phyloP scores from a whole-genome alignment of 139 green algal species.

The Pleodorina starrii region DNA sequence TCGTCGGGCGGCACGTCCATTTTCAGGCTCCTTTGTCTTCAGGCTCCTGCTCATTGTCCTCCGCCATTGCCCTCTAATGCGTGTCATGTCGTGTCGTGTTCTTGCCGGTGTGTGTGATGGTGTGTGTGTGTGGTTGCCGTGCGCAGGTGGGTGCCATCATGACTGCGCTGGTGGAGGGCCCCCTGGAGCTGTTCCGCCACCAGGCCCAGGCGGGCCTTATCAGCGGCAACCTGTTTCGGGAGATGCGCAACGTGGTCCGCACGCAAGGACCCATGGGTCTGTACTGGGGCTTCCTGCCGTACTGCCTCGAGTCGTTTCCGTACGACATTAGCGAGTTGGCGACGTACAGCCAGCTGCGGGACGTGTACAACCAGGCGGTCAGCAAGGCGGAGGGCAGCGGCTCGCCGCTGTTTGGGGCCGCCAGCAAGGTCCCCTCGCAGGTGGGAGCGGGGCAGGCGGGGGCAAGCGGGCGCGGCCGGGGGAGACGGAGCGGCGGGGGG shows the following conservation, averaged over 20 bases:
- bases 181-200: slow-evolving; percentile 80
- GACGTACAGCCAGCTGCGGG: slow-evolving; percentile 50
- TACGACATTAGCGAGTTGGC: slow-evolving; percentile 81
- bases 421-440: slow-evolving; percentile 24
- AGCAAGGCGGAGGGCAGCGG: background rate
- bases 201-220: slow-evolving; percentile 64
- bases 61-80: too few relatives aligned
- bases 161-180: slow-evolving; percentile 73
- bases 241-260: slow-evolving; percentile 64
- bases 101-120: too few relatives aligned
- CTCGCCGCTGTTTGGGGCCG: background rate
- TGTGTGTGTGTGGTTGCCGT: too few relatives aligned
- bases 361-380: slow-evolving; percentile 42
- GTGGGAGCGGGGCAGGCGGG: background rate
- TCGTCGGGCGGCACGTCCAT: too few relatives aligned
- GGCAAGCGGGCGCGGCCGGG: too few relatives aligned
- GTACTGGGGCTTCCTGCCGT: slow-evolving; percentile 77
- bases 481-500: too few relatives aligned
- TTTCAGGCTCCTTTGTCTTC: too few relatives aligned
- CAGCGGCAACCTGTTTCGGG: slow-evolving; percentile 63
- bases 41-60: too few relatives aligned
- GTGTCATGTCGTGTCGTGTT: too few relatives aligned
- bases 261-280: slow-evolving; percentile 56
- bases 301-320: slow-evolving; percentile 79
- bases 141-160: slow-evolving; percentile 56